Evolutionary conservation across 805 yeast genomes (phyloP), one percentile per base, ranked within the genome.

Genomic region (Pichia occidentalis): DNA sequence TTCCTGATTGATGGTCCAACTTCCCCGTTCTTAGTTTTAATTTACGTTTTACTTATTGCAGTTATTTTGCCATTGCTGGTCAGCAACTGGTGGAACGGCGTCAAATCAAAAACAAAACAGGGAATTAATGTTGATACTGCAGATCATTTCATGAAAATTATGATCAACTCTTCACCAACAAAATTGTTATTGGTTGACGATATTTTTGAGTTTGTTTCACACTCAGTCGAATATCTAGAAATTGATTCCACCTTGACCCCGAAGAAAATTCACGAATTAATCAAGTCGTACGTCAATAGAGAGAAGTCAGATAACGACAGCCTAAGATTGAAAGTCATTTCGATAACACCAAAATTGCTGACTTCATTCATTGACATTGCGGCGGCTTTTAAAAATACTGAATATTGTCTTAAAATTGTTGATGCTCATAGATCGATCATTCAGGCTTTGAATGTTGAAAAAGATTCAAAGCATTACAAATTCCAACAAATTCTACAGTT

Each of bases 91-190:
- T 92, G 99, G 99, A 67, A 68, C 32, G 77, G 75, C 38, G 85
- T 86, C 36, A 83, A 81, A 56, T 65, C 81, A 3, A 77, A 76
- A 53, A 92, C 96, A 20, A 84, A 80, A 50, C 77, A 75, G 49
- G 96, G 95, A 4, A 67, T 92, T 43, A 85, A 84, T 47, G 78
- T 82, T 34, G 73, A 75, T 20, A 83, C 97, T n/a, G 95, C 98
- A 5, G 73, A 84, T 4, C 56, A 66, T 39, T 85, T 83, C 53
- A 78, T 85, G 32, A 80, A 83, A 50, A 70, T 73, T 46, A 61
- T 86, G 54, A 71, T 85, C 43, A 88, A 86, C 61, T 73, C 72
- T 54, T 78, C 77, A 53, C 90, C 92, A 9, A 73, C 84, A 18
- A 77, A 75, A 47, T 63, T 76, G 29, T 64, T 81, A 24, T 74